Evolutionary conservation across 2,329 filamentous ascomycete species (phyloP).

Genomic region (Aspergillus floridensis): DNA sequence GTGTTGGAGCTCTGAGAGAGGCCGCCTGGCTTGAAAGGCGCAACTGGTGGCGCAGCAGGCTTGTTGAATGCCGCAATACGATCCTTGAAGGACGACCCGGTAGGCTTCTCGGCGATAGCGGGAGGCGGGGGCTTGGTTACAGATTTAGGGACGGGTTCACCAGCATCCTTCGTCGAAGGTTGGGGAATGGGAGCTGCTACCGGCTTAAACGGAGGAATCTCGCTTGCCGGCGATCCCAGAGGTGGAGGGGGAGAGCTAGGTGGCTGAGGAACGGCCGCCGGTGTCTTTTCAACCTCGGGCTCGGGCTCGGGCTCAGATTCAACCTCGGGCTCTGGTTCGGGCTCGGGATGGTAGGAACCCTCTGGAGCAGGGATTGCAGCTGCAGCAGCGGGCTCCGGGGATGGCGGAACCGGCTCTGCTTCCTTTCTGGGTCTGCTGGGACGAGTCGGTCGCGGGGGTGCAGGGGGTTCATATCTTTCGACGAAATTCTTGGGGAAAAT

Average conservation of each 20-base stretch:
- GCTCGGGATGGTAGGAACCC: background rate
- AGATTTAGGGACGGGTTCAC: conserved; percentile 42
- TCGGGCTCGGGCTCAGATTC: conserved; percentile 31
- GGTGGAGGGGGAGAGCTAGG: conserved; percentile 23
- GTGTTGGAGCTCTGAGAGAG: conserved; percentile 54
- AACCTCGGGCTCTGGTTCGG: conserved; percentile 18
- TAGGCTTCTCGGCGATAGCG: conserved; percentile 68
- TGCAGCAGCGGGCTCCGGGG: conserved; percentile 32
- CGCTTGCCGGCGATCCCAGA: conserved; percentile 25
- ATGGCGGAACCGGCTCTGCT: conserved; percentile 39
- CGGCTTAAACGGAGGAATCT: conserved; percentile 26
- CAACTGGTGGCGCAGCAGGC: conserved; percentile 74
- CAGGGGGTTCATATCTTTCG: conserved; percentile 87
- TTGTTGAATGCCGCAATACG: conserved; percentile 98
- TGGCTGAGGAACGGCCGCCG: conserved; percentile 26
- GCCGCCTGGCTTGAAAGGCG: conserved; percentile 82
- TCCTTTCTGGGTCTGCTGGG: conserved; percentile 67
- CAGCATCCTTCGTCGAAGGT: conserved; percentile 29
- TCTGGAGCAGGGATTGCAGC: background rate
- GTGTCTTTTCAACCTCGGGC: conserved; percentile 28
- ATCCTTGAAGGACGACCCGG: conserved; percentile 78
- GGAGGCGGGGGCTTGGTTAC: conserved; percentile 62
- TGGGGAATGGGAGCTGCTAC: conserved; percentile 29
- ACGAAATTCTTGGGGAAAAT: conserved; percentile 97
- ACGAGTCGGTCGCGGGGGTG: conserved; percentile 80